A percentile compares a stretch with the other conserved stretches of the same genome.
phyloP scores from a whole-genome alignment of 176 grass and related monocot genomes.

The Carex littledalei region DNA sequence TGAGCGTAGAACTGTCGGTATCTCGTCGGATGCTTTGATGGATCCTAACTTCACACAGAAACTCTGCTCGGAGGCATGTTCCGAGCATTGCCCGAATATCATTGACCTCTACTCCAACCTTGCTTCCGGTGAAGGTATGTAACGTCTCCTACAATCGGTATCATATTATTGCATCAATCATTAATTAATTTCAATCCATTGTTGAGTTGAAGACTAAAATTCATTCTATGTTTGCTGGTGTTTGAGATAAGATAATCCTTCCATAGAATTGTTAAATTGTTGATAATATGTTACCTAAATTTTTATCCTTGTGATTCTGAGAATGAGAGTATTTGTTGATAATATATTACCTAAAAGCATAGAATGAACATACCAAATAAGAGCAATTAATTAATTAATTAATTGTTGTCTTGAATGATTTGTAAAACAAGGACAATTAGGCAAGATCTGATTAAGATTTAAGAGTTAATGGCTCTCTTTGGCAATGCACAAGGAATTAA shows the following conservation, averaged over 20 bases:
- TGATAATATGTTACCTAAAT: background rate
- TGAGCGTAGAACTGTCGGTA: conserved; percentile 44
- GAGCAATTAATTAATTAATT: background rate
- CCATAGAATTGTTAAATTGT: background rate
- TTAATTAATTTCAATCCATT: background rate
- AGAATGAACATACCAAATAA: background rate
- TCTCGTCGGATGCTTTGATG: conserved; percentile 58
- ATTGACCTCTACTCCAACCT: conserved; percentile 64
- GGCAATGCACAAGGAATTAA: background rate
- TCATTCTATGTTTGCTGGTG: background rate
- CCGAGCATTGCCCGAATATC: conserved; percentile 52
- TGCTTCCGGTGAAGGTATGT: conserved; percentile 48
- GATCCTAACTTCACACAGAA: conserved; percentile 22
- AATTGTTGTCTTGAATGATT: background rate
- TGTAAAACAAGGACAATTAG: background rate
- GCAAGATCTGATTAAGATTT: background rate
- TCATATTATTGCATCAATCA: background rate
- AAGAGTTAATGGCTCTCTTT: background rate
- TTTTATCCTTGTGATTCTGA: too few relatives aligned
- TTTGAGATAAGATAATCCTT: too few relatives aligned
- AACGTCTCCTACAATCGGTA: background rate
- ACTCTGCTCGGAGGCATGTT: conserved; percentile 46
- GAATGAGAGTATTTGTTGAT: too few relatives aligned
- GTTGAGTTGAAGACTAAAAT: background rate
- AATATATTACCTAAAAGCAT: too few relatives aligned